These are phyloP conservation scores for Aureobasidium sp. DNA, from an alignment of 2,329 filamentous ascomycete species.

Conservation along the genomic window DNA sequence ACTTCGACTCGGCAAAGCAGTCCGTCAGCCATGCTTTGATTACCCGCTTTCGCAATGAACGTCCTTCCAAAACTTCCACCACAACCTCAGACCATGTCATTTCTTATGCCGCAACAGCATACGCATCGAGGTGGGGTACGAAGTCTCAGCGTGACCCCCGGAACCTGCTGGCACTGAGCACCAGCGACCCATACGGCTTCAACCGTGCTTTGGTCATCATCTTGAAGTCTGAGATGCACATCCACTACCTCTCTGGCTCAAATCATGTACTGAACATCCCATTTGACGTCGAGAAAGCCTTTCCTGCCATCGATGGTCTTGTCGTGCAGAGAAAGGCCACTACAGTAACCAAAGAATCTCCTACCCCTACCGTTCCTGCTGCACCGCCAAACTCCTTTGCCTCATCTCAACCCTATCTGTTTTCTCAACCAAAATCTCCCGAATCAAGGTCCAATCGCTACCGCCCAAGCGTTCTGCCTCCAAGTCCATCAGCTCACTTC, in stretches of 20 bases:
- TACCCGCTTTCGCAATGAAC: constrained; percentile 57
- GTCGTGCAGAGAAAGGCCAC: constrained; percentile 75
- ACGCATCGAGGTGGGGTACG: neutral
- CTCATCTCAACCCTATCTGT: constrained; percentile 53
- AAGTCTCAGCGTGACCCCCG: neutral
- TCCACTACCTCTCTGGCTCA: constrained; percentile 83
- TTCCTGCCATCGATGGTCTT: constrained; percentile 73
- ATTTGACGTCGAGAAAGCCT: constrained; percentile 85
- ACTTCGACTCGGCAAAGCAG: constrained; percentile 81
- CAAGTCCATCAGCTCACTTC: constrained; percentile 6
- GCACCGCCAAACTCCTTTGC: constrained; percentile 80
- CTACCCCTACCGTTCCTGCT: constrained; percentile 37
- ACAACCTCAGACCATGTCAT: neutral
- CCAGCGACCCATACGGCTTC: neutral
- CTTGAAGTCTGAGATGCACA: constrained; percentile 83
- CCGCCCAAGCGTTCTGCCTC: constrained; percentile 3
- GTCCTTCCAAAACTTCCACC: neutral
- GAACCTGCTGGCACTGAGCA: neutral
- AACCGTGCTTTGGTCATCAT: constrained; percentile 71
- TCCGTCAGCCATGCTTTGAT: constrained; percentile 78
- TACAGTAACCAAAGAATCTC: constrained; percentile 40
- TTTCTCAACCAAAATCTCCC: constrained; percentile 26
- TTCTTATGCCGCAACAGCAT: neutral
- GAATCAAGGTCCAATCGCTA: neutral
- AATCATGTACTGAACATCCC: constrained; percentile 88